Conservation (phyloP, 495 filamentous ascomycete species). For the Endocarpon pusillum region DNA sequence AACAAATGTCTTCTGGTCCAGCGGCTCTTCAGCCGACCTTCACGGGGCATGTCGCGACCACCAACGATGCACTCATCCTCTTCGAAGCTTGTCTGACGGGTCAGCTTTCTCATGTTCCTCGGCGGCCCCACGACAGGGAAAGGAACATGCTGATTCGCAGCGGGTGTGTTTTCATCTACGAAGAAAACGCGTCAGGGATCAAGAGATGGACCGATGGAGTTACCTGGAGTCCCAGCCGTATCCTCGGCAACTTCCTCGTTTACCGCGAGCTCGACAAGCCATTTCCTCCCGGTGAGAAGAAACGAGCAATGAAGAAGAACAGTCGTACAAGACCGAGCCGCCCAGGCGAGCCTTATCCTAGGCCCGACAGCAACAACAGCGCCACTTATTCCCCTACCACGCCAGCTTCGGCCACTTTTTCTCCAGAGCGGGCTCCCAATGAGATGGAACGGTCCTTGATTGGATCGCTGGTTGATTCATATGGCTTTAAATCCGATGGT, state of each 20-base stretch:
- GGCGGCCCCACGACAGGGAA: constrained; percentile 75
- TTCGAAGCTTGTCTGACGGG: constrained; percentile 62
- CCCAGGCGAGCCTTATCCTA: constrained; percentile 34
- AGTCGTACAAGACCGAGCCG: constrained; percentile 18
- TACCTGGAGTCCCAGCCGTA: constrained; percentile 79
- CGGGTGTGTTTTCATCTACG: constrained; percentile 79
- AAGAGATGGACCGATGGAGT: constrained; percentile 89
- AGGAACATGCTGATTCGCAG: constrained; percentile 55
- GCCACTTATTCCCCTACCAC: constrained; percentile 27
- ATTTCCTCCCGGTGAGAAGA: constrained; percentile 79
- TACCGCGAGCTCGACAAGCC: constrained; percentile 75
- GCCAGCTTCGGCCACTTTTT: constrained; percentile 17
- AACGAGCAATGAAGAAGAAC: constrained; percentile 61
- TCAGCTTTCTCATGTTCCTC: constrained; percentile 49
- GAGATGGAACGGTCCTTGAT: constrained; percentile 52
- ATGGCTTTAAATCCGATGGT: constrained; percentile 70
- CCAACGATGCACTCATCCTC: constrained; percentile 56
- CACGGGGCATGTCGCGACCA: constrained; percentile 49
- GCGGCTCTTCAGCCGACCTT: constrained; percentile 40
- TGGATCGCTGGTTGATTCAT: constrained; percentile 72
- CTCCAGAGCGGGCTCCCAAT: constrained; percentile 25
- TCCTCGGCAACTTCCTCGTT: constrained; percentile 73
- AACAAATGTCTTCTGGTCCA: constrained; percentile 5
- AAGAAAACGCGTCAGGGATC: constrained; percentile 74
- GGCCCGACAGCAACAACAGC: constrained; percentile 25